phyloP scores from a whole-genome alignment of 495 filamentous ascomycete species.

The Podospora pseudopauciseta region DNA sequence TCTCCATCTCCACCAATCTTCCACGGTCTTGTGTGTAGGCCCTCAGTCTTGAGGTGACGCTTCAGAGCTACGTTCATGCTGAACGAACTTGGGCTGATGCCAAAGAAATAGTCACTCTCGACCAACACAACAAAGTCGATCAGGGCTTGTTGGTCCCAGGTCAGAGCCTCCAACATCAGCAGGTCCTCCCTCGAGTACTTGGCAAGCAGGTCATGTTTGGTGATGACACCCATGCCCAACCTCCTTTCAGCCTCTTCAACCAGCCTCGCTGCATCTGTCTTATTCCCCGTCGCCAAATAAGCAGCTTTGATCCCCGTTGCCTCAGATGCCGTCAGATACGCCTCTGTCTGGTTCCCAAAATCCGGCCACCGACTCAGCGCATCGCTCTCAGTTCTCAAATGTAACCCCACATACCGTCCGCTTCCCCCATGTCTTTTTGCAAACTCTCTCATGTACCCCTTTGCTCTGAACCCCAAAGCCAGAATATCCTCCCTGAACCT shows the following conservation, averaged over 20 bases:
- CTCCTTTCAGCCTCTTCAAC: neutral
- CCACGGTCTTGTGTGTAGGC: slow-evolving; percentile 42
- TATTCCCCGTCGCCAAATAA: slow-evolving; percentile 42
- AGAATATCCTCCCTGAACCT: slow-evolving; percentile 39
- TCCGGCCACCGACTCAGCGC: slow-evolving; percentile 40
- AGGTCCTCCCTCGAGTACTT: slow-evolving; percentile 25
- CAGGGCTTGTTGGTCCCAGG: slow-evolving; percentile 46
- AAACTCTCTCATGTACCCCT: slow-evolving; percentile 29
- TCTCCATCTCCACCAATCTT: slow-evolving; percentile 40
- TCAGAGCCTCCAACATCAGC: slow-evolving; percentile 31
- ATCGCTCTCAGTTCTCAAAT: slow-evolving; percentile 43
- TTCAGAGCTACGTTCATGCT: slow-evolving; percentile 44
- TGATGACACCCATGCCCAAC: slow-evolving; percentile 28
- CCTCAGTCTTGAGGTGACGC: slow-evolving; percentile 37
- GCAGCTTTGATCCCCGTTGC: slow-evolving; percentile 31
- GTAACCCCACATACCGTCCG: slow-evolving; percentile 32
- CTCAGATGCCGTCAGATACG: slow-evolving; percentile 32
- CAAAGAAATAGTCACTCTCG: slow-evolving; percentile 40
- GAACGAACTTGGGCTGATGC: slow-evolving; percentile 45
- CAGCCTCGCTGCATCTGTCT: slow-evolving; percentile 37
- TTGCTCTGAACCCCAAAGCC: slow-evolving; percentile 29
- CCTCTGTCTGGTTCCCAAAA: slow-evolving; percentile 39
- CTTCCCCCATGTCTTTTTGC: slow-evolving; percentile 18
- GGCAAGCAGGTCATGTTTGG: slow-evolving; percentile 36
- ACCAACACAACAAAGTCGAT: slow-evolving; percentile 42